phyloP scores from a whole-genome alignment of 192 early-diverging fungal species.

The Umbelopsis sp. region DNA sequence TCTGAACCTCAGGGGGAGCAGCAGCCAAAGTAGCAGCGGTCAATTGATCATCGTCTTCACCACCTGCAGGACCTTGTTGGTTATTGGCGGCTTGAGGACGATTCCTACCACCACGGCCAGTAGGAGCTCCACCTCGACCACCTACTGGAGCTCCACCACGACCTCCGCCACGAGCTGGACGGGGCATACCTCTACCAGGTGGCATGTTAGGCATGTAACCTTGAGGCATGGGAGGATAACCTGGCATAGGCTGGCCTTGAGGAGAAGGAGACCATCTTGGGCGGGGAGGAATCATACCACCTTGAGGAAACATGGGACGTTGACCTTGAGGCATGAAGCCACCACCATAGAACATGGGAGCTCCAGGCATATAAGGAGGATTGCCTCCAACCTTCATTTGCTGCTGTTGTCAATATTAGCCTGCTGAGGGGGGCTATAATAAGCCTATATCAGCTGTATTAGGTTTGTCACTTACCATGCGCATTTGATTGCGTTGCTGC shows the following conservation, averaged over 20 bases:
- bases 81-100: background rate
- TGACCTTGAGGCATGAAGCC: constrained; percentile 40
- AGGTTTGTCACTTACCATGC: constrained; percentile 65
- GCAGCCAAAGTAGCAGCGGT: constrained; percentile 80
- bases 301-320: constrained; percentile 39
- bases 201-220: constrained; percentile 51
- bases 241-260: constrained; percentile 36
- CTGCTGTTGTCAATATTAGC: background rate
- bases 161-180: constrained; percentile 48
- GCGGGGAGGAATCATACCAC: constrained; percentile 36
- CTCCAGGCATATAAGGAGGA: constrained; percentile 51
- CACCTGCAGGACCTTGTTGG: constrained; percentile 36
- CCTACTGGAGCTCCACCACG: constrained; percentile 33
- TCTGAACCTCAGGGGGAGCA: constrained; percentile 85
- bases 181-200: constrained; percentile 44
- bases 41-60: constrained; percentile 40
- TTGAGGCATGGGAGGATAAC: constrained; percentile 46
- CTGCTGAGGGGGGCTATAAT: no score
- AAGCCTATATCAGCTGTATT: no score
- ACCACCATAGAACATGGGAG: constrained; percentile 30
- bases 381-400: constrained; percentile 33
- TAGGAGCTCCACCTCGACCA: constrained; percentile 18
- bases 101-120: constrained; percentile 30
- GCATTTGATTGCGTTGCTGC: constrained; percentile 84
- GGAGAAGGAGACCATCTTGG: constrained; percentile 38